Conservation (phyloP, 805 yeast species). For the Hanseniaspora mollemarum region DNA sequence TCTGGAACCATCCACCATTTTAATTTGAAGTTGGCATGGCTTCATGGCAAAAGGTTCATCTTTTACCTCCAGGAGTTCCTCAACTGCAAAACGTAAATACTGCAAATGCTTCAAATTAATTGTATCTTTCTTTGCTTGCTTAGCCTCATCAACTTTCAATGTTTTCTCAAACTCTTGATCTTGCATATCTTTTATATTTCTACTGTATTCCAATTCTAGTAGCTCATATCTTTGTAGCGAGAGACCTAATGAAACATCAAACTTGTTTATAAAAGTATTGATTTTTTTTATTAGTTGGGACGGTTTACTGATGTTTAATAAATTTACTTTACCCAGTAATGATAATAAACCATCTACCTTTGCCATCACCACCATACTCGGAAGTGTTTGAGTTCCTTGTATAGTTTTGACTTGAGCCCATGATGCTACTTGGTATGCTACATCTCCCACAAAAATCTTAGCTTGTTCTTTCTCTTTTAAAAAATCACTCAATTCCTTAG, state of each 20-base stretch:
- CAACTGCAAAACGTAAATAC: constrained; percentile 23
- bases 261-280: not conserved
- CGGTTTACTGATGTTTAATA: not conserved
- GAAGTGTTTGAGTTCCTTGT: not conserved
- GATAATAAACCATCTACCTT: constrained; percentile 13
- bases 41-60: constrained; percentile 2
- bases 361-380: constrained; percentile 7
- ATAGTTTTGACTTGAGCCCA: constrained; percentile 6
- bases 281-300: constrained; percentile 6
- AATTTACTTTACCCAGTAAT: constrained; percentile 3
- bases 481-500: constrained; percentile 1
- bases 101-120: constrained; percentile 19
- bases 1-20: constrained; percentile 27
- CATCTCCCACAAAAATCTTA: not conserved
- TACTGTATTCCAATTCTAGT: constrained; percentile 46
- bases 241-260: constrained; percentile 12
- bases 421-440: constrained; percentile 11
- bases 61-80: constrained; percentile 2
- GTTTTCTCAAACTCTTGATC: constrained; percentile 57
- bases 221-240: constrained; percentile 15
- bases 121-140: constrained; percentile 36
- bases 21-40: constrained; percentile 26
- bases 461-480: constrained; percentile 7
- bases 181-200: constrained; percentile 51
- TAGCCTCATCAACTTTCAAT: constrained; percentile 43